Conservation (phyloP, 176 grass and related monocot species). For the Oropetium thomaeum region DNA sequence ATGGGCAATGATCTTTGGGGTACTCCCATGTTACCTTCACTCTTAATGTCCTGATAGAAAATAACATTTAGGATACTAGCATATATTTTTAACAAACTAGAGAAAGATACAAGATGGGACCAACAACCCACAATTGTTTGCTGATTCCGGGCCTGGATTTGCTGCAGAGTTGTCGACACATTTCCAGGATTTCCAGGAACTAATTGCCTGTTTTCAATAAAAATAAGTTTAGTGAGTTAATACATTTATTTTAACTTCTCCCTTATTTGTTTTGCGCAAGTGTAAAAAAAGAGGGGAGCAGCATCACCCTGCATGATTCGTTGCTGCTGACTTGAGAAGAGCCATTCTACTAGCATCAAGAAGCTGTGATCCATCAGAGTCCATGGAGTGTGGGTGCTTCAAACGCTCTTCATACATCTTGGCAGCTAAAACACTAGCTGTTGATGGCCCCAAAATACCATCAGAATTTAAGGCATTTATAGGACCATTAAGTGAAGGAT, state of each 20-base stretch:
- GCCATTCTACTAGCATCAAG: constrained; percentile 85
- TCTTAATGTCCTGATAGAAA: constrained; percentile 81
- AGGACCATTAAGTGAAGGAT: constrained; percentile 66
- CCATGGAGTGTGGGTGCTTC: constrained; percentile 77
- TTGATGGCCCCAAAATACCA: constrained; percentile 71
- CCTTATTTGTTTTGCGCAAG: constrained; percentile 1
- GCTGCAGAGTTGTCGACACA: constrained; percentile 90
- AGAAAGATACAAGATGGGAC: constrained; percentile 8
- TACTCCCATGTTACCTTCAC: constrained; percentile 74
- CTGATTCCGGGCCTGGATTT: constrained; percentile 89
- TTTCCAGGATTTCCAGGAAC: constrained; percentile 67
- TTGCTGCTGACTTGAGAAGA: constrained; percentile 85
- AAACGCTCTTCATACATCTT: constrained; percentile 98
- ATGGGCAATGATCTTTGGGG: constrained; percentile 86
- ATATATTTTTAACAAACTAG: constrained; percentile 21
- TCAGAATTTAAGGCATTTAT: constrained; percentile 76
- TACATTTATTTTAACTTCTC: background rate
- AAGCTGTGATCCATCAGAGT: constrained; percentile 76
- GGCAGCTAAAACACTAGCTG: constrained; percentile 90
- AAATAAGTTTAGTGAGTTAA: too few relatives aligned
- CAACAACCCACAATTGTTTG: constrained; percentile 64
- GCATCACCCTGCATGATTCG: constrained; percentile 77
- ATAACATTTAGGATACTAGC: constrained; percentile 19
- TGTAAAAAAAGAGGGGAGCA: background rate
- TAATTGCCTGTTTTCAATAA: constrained; percentile 84